Conservation (phyloP, 208 protist genomes). For the Leishmania guyanensis region DNA sequence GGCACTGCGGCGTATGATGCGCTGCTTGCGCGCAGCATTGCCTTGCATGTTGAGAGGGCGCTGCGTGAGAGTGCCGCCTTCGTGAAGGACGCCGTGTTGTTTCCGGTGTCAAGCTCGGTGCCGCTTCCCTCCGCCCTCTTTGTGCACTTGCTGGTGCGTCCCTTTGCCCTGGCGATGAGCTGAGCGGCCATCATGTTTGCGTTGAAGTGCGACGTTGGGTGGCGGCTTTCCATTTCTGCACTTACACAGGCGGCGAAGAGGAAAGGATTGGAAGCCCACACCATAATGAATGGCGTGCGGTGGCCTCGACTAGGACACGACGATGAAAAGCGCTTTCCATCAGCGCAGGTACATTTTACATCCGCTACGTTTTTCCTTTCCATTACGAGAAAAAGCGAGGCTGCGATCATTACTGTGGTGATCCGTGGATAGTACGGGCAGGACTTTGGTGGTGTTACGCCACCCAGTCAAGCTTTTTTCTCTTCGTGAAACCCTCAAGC, state of each 20-base stretch:
- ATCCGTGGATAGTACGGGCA: background rate
- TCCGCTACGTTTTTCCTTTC: background rate
- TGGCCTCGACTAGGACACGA: background rate
- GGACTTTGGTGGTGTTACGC: background rate
- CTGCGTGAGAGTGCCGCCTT: constrained; percentile 14
- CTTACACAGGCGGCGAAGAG: background rate
- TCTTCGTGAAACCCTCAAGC: background rate
- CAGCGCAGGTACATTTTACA: background rate
- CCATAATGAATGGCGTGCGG: background rate
- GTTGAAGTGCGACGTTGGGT: background rate
- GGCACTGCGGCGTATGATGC: constrained; percentile 31
- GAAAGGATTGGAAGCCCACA: no score
- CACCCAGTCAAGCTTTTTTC: background rate
- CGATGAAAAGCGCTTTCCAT: background rate
- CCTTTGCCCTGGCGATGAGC: constrained; percentile 25
- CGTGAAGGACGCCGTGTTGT: constrained; percentile 15
- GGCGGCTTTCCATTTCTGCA: background rate
- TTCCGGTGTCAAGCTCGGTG: constrained; percentile 18
- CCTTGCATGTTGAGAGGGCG: constrained; percentile 25
- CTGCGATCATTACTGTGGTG: background rate
- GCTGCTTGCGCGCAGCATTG: constrained; percentile 31
- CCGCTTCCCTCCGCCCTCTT: constrained; percentile 41
- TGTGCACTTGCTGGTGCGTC: constrained; percentile 29
- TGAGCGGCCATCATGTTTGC: background rate
- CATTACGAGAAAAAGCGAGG: background rate